Percentiles rank a stretch among this genome's conserved stretches.
Conservation (phyloP, 2,329 filamentous ascomycete genomes). For the Colletotrichum camelliae region DNA sequence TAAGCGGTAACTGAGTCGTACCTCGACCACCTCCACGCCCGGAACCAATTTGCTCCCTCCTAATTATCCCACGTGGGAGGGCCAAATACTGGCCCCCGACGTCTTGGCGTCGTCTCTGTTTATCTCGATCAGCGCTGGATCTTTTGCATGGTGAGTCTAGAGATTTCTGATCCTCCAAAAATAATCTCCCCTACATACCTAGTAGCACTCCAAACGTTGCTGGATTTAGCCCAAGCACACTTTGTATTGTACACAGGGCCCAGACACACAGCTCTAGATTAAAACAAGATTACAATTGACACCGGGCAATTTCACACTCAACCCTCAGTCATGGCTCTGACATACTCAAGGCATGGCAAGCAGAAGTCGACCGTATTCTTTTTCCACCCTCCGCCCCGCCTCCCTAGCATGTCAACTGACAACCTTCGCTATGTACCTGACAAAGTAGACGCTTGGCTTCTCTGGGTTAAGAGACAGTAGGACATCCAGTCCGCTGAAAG, state of each 20-base stretch:
- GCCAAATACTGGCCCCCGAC: not conserved
- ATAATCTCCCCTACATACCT: not conserved
- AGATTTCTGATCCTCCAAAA: not conserved
- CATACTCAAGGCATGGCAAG: not conserved
- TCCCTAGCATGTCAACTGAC: not conserved
- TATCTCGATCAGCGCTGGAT: not conserved
- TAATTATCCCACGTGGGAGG: not conserved
- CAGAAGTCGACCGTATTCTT: not conserved
- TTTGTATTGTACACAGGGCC: not conserved
- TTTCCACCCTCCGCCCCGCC: not conserved
- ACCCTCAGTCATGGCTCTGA: not conserved
- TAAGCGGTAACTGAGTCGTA: conserved; percentile 6
- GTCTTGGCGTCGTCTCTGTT: not conserved
- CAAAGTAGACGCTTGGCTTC: not conserved
- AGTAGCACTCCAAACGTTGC: not conserved
- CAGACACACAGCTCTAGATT: not conserved
- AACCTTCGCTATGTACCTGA: not conserved
- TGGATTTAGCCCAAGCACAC: not conserved
- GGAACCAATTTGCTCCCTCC: not conserved
- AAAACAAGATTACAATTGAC: not conserved
- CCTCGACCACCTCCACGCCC: not conserved
- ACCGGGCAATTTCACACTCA: not conserved
- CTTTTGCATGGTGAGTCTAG: not conserved
- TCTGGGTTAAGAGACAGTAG: not conserved
- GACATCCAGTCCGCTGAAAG: not conserved